phyloP scores from a whole-genome alignment of 2,329 filamentous ascomycete species.

The Myriosclerotinia duriaeana region DNA sequence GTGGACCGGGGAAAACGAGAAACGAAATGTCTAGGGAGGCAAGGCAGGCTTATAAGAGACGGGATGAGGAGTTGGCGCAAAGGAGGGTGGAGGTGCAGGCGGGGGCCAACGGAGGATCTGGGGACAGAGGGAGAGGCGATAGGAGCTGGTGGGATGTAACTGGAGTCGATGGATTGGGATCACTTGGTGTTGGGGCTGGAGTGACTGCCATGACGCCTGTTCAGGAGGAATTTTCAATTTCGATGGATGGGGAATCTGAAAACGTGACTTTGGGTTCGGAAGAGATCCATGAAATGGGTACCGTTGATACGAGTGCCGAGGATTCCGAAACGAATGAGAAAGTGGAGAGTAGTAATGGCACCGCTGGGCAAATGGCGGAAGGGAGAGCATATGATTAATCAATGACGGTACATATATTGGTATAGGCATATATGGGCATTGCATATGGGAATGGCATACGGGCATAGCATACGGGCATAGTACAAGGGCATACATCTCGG shows the following conservation, averaged over 20 bases:
- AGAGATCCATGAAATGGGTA: background rate
- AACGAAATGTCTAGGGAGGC: constrained; percentile 56
- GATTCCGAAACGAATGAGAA: background rate
- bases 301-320: background rate
- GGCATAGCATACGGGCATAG: constrained; percentile 1
- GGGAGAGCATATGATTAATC: constrained; percentile 10
- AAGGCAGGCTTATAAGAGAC: constrained; percentile 48
- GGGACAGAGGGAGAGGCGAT: constrained; percentile 32
- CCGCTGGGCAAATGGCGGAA: background rate
- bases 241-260: constrained; percentile 9
- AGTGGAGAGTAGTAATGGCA: background rate
- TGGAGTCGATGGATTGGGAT: constrained; percentile 26
- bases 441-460: background rate
- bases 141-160: constrained; percentile 42
- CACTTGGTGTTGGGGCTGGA: background rate
- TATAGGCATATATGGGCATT: background rate
- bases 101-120: constrained; percentile 21
- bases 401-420: constrained; percentile 13
- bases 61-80: constrained; percentile 49
- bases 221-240: constrained; percentile 30
- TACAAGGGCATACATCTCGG: constrained; percentile 6
- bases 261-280: background rate
- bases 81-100: constrained; percentile 38
- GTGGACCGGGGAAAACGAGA: constrained; percentile 48
- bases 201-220: constrained; percentile 32